Evolutionary conservation across 345 rosid genomes (phyloP).

Genomic region (Kandelia obovata): DNA sequence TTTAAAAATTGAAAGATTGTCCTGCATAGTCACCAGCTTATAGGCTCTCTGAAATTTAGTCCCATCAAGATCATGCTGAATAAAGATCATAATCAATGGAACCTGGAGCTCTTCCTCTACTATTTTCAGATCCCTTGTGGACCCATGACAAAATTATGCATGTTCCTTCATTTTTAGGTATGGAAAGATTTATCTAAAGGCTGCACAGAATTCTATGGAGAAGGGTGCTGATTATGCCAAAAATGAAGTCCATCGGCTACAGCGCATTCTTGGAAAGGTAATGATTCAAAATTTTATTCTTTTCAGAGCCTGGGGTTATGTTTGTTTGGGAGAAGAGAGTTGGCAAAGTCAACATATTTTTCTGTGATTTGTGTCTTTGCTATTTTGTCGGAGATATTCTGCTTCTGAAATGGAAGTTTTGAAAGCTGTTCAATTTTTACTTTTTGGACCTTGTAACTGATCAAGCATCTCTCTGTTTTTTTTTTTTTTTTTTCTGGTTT

Average conservation of each 20-base stretch:
- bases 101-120: background rate
- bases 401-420: too few species aligned
- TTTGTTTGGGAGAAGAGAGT: too few species aligned
- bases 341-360: background rate
- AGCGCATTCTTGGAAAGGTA: conserved; percentile 85
- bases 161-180: conserved; percentile 36
- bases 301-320: too few species aligned
- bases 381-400: background rate
- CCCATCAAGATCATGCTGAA: background rate
- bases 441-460: too few species aligned
- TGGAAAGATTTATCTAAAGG: conserved; percentile 77
- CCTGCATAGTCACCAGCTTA: too few species aligned
- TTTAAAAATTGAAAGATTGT: background rate
- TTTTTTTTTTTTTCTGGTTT: background rate
- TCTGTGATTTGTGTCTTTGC: background rate
- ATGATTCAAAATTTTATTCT: background rate
- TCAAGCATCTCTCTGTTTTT: background rate
- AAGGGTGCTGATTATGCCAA: conserved; percentile 75
- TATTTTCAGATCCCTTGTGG: background rate
- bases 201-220: conserved; percentile 63
- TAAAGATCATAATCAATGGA: background rate
- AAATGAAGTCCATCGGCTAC: conserved; percentile 77
- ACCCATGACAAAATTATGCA: background rate
- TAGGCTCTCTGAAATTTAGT: too few species aligned
- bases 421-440: too few species aligned